Percentiles rank a stretch among this genome's conserved stretches.
Conservation (phyloP, 352 stramenopile species). For the Phytophthora crassamura region DNA sequence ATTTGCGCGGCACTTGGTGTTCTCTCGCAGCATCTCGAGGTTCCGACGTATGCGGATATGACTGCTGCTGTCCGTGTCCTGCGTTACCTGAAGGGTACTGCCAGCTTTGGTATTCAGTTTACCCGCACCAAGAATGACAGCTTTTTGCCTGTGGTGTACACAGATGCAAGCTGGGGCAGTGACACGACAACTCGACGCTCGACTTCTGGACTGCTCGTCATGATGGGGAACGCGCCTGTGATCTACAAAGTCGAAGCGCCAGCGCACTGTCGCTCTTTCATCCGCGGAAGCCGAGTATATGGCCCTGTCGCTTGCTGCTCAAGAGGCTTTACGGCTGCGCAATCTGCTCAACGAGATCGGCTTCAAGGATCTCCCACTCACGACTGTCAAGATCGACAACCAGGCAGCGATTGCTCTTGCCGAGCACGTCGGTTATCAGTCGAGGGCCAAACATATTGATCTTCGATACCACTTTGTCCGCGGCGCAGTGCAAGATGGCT, state of each 20-base stretch:
- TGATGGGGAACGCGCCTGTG: constrained; percentile 1
- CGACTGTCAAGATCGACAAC: no score
- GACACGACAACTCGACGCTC: constrained; percentile 1
- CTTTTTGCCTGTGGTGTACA: not conserved
- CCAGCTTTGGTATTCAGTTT: constrained; percentile 1
- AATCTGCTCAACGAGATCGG: constrained; percentile 11
- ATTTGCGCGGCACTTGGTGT: constrained; percentile 9
- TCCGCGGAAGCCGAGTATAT: constrained; percentile 12
- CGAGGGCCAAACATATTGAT: constrained; percentile 17
- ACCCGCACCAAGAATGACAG: not conserved
- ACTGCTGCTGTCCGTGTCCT: constrained; percentile 10
- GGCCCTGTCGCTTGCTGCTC: constrained; percentile 1
- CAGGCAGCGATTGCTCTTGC: constrained; percentile 17
- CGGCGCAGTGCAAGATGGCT: constrained; percentile 5
- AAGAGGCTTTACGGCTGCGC: constrained; percentile 8
- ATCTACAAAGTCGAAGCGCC: constrained; percentile 13
- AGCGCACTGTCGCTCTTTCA: constrained; percentile 13
- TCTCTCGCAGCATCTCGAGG: constrained; percentile 17
- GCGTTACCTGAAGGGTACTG: constrained; percentile 21
- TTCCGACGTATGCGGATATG: constrained; percentile 19
- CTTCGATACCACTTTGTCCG: constrained; percentile 18
- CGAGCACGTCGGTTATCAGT: constrained; percentile 5
- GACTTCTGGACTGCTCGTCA: constrained; percentile 4
- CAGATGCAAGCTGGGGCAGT: constrained; percentile 10
- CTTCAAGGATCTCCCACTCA: constrained; percentile 3